Percentiles rank a stretch among this genome's conserved stretches.
Evolutionary conservation across 371 early-diverging fungal species (phyloP).

Genomic region (Mucor piriformis): DNA sequence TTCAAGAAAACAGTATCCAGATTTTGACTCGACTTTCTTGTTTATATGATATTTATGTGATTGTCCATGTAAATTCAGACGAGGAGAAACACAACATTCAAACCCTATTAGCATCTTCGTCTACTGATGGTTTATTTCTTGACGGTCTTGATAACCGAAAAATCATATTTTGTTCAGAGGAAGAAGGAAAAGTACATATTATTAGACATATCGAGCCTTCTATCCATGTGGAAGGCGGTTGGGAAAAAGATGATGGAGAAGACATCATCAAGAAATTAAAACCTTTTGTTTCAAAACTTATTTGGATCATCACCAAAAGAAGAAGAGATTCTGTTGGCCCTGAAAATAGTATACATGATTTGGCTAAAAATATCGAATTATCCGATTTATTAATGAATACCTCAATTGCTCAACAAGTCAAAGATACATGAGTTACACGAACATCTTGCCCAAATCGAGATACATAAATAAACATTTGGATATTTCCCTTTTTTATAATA

Average conservation of each 20-base stretch:
- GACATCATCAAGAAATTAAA: conserved; percentile 46
- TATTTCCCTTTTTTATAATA: neutral
- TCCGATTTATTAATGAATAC: conserved; percentile 44
- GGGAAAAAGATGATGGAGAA: conserved; percentile 57
- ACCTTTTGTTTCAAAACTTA: conserved; percentile 41
- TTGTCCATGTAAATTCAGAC: conserved; percentile 44
- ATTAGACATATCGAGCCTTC: conserved; percentile 51
- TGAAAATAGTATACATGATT: too few species aligned
- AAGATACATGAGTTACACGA: neutral
- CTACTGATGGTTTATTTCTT: conserved; percentile 6
- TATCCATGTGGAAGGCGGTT: conserved; percentile 57
- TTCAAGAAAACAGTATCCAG: conserved; percentile 39
- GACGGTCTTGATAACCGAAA: conserved; percentile 32
- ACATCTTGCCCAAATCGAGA: neutral
- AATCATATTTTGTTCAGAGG: conserved; percentile 46
- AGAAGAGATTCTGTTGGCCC: conserved; percentile 37
- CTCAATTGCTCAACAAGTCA: conserved; percentile 40
- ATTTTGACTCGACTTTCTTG: conserved; percentile 32
- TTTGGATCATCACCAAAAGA: conserved; percentile 48
- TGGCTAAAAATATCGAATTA: conserved; percentile 44
- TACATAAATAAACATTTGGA: neutral
- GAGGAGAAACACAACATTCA: conserved; percentile 40
- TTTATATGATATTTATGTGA: conserved; percentile 42
- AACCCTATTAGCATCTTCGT: conserved; percentile 24
- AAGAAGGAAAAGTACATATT: conserved; percentile 54